Conservation (phyloP, 768 basidiomycete species). For the Chalciporus pseudorubinellus region DNA sequence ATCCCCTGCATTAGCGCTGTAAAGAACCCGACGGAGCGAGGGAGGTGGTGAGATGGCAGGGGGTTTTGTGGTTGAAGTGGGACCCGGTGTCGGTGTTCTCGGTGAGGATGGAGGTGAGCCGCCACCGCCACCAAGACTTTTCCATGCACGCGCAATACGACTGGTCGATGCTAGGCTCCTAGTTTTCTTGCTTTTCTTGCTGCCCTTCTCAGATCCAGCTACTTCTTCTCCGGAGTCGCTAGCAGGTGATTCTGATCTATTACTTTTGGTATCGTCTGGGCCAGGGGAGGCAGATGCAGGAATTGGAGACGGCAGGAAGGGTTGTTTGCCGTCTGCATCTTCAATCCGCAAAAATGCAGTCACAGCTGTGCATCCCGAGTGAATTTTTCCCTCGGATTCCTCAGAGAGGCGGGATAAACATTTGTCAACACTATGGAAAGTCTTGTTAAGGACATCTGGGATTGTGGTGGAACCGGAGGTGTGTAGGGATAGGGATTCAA, state of each 20-base stretch:
- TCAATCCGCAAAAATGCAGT: constrained; percentile 94
- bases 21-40: constrained; percentile 71
- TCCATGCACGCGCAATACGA: constrained; percentile 56
- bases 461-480: constrained; percentile 56
- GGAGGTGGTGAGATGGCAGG: constrained; percentile 43
- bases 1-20: constrained; percentile 96
- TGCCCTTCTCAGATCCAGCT: constrained; percentile 32
- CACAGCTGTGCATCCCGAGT: constrained; percentile 96
- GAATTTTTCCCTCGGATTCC: constrained; percentile 86
- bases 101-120: constrained; percentile 20
- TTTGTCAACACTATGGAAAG: constrained; percentile 91
- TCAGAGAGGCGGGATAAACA: constrained; percentile 81
- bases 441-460: constrained; percentile 88
- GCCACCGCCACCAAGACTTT: constrained; percentile 42
- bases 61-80: constrained; percentile 28
- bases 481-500: constrained; percentile 69
- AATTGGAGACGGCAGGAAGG: constrained; percentile 48
- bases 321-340: constrained; percentile 69
- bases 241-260: constrained; percentile 42
- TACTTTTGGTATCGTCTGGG: constrained; percentile 33
- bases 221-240: constrained; percentile 42
- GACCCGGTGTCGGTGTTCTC: constrained; percentile 1
- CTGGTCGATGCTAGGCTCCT: constrained; percentile 40
- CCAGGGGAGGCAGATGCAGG: constrained; percentile 34
- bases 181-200: constrained; percentile 42